phyloP scores from a whole-genome alignment of 2,329 filamentous ascomycete genomes.

The Exophiala lecanii-corni region DNA sequence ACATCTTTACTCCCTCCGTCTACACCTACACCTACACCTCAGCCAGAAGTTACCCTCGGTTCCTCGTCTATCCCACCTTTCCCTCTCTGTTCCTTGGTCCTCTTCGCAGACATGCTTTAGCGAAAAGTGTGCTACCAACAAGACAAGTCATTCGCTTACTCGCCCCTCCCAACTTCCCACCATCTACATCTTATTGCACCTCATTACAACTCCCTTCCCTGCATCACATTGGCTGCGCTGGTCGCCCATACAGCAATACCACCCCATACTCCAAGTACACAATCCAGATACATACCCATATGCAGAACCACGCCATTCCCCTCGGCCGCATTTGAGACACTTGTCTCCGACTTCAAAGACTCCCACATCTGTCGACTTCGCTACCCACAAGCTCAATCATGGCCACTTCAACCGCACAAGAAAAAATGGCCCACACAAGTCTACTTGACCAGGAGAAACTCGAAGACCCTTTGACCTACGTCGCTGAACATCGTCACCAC shows the following conservation, averaged over 20 bases:
- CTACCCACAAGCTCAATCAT: background rate
- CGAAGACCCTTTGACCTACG: conserved; percentile 1
- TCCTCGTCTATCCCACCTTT: conserved; percentile 3
- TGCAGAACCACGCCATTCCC: background rate
- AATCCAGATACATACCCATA: background rate
- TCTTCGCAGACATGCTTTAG: conserved; percentile 16
- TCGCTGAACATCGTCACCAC: conserved; percentile 16
- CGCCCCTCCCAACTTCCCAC: conserved; percentile 1
- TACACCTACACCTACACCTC: no score
- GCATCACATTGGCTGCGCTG: conserved; percentile 18
- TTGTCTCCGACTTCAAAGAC: no score
- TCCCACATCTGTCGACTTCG: background rate
- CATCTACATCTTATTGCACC: conserved; percentile 2
- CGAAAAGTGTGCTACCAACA: conserved; percentile 19
- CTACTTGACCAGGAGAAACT: conserved; percentile 21
- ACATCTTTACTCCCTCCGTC: background rate
- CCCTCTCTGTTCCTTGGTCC: conserved; percentile 4
- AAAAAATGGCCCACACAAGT: conserved; percentile 7
- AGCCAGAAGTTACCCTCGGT: no score
- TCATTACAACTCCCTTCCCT: background rate
- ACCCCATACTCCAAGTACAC: no score
- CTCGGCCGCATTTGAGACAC: no score
- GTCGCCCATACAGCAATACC: conserved; percentile 12
- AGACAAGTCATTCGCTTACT: conserved; percentile 20
- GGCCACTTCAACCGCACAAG: background rate